These are phyloP conservation scores for Acer campestre DNA, from an alignment of 345 rosid species.

Conservation along the genomic window DNA sequence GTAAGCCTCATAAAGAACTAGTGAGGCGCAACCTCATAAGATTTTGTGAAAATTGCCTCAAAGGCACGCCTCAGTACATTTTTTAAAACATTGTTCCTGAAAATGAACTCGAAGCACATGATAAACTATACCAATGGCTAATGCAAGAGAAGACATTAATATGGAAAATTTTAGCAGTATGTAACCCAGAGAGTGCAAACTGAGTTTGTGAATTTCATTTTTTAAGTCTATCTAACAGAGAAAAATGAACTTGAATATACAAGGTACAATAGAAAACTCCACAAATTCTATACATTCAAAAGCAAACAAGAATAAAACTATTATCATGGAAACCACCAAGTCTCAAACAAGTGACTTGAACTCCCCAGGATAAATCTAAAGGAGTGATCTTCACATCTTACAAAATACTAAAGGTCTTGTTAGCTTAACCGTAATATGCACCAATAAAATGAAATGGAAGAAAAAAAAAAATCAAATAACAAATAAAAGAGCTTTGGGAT, in stretches of 20 bases:
- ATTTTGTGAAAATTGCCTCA: too few species aligned
- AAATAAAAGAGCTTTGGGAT: background rate
- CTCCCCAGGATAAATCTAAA: background rate
- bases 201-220: background rate
- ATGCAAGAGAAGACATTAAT: background rate
- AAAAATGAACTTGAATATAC: background rate
- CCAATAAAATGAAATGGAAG: background rate
- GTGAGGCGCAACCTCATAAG: too few species aligned
- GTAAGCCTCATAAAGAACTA: too few species aligned
- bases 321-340: conserved; percentile 3
- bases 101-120: conserved; percentile 2
- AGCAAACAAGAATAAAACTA: background rate
- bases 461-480: background rate
- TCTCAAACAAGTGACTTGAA: background rate
- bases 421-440: background rate
- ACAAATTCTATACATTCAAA: background rate
- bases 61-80: too few species aligned
- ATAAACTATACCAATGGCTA: background rate
- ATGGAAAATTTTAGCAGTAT: background rate
- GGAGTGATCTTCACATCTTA: background rate
- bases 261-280: background rate
- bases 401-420: conserved; percentile 1
- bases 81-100: background rate
- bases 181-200: background rate
- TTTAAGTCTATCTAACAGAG: background rate